A percentile compares a stretch with the other conserved stretches of the same genome.
Evolutionary conservation across 176 grass and related monocot genomes (phyloP).

Genomic region (Avena atlantica): DNA sequence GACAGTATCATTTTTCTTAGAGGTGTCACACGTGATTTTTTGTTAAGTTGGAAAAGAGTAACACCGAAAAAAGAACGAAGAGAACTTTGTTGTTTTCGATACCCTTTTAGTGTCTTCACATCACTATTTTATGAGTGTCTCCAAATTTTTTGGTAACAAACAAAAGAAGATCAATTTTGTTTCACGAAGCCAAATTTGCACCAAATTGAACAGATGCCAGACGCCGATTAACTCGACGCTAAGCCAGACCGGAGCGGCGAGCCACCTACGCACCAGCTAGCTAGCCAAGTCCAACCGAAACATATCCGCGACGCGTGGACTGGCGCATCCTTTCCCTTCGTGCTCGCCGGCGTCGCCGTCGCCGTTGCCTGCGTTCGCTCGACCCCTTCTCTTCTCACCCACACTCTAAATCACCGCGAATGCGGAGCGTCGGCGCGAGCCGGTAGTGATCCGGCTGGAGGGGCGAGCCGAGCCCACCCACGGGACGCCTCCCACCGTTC

Average conservation of each 20-base stretch:
- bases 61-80: too few relatives aligned
- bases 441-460: not conserved
- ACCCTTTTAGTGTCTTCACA: too few relatives aligned
- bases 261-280: not conserved
- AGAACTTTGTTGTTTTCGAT: too few relatives aligned
- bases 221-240: slow-evolving; percentile 34
- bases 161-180: not conserved
- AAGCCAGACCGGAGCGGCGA: not conserved
- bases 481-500: not conserved
- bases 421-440: slow-evolving; percentile 22
- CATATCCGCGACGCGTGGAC: slow-evolving; percentile 52
- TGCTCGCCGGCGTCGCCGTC: slow-evolving; percentile 31
- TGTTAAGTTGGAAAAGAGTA: too few relatives aligned
- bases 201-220: not conserved
- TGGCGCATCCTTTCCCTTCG: slow-evolving; percentile 14
- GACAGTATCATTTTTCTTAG: too few relatives aligned
- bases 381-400: not conserved
- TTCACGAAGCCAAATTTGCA: not conserved
- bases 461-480: not conserved
- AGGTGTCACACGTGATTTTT: too few relatives aligned
- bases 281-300: slow-evolving; percentile 37
- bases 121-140: too few relatives aligned
- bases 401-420: slow-evolving; percentile 23
- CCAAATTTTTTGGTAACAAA: not conserved
- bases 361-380: not conserved